Evolutionary conservation across 352 stramenopile species (phyloP).

Genomic region (Pythium apleroticum): DNA sequence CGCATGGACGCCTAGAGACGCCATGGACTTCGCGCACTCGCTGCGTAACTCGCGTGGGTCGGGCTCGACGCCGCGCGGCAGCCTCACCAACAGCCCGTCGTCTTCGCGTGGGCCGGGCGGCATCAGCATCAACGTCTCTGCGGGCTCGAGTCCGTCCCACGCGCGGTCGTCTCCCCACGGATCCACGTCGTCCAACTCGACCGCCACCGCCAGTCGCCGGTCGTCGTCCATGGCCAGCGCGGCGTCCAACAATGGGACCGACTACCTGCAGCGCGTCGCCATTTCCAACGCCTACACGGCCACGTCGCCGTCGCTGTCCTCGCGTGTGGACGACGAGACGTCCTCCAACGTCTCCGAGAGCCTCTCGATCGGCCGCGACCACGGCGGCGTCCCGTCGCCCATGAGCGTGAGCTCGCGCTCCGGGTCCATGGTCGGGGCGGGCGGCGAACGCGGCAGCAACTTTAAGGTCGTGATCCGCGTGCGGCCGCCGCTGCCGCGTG

Average conservation of each 20-base stretch:
- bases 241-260: constrained; percentile 15
- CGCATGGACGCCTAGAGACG: constrained; percentile 1
- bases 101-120: constrained; percentile 24
- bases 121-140: constrained; percentile 49
- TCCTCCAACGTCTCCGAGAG: constrained; percentile 57
- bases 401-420: constrained; percentile 32
- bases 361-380: constrained; percentile 29
- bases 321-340: constrained; percentile 55
- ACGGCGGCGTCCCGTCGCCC: constrained; percentile 37
- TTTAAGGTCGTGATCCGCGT: constrained; percentile 94
- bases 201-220: constrained; percentile 12
- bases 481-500: constrained; percentile 81
- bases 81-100: constrained; percentile 21
- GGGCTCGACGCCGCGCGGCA: constrained; percentile 27
- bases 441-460: constrained; percentile 57
- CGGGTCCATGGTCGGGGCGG: constrained; percentile 12
- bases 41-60: constrained; percentile 32
- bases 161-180: constrained; percentile 12
- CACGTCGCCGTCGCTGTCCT: background rate
- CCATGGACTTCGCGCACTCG: constrained; percentile 40
- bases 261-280: constrained; percentile 57
- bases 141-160: constrained; percentile 33
- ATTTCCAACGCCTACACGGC: constrained; percentile 59
- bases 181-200: constrained; percentile 19
- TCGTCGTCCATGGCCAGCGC: constrained; percentile 12